Evolutionary conservation across 441 rosid genomes (phyloP).

Genomic region (Omphalea diandra): DNA sequence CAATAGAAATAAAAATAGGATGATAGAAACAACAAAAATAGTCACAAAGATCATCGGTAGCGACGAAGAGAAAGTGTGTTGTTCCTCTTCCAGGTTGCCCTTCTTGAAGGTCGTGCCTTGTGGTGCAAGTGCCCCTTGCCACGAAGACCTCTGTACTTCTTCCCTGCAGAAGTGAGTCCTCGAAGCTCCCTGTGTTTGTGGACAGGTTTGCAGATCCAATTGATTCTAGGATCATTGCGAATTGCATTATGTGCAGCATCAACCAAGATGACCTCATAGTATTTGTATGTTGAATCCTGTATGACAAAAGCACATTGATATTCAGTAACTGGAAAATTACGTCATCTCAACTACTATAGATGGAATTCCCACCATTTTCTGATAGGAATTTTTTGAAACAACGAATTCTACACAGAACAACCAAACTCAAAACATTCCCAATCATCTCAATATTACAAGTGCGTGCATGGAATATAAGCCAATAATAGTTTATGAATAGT

Average conservation of each 20-base stretch:
- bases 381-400: too few species aligned
- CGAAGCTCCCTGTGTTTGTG: conserved; percentile 91
- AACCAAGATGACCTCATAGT: conserved; percentile 72
- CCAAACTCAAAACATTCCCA: too few species aligned
- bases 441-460: neutral
- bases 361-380: too few species aligned
- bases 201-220: conserved; percentile 88
- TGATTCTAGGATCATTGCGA: conserved; percentile 79
- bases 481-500: neutral
- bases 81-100: conserved; percentile 94
- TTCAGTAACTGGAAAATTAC: too few species aligned
- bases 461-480: neutral
- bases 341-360: too few species aligned
- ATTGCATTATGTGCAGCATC: conserved; percentile 78
- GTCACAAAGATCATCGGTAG: conserved; percentile 52
- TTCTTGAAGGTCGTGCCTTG: conserved; percentile 77
- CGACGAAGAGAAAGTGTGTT: conserved; percentile 70
- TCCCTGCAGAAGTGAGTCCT: conserved; percentile 86
- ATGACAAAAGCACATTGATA: neutral
- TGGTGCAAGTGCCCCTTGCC: conserved; percentile 81
- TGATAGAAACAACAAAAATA: neutral
- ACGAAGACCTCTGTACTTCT: conserved; percentile 81
- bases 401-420: too few species aligned
- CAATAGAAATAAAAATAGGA: conserved; percentile 1
- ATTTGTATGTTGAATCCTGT: conserved; percentile 85